These are phyloP conservation scores for Metschnikowia reukaufii DNA, from an alignment of 805 yeast genomes.

Conservation along the genomic window DNA sequence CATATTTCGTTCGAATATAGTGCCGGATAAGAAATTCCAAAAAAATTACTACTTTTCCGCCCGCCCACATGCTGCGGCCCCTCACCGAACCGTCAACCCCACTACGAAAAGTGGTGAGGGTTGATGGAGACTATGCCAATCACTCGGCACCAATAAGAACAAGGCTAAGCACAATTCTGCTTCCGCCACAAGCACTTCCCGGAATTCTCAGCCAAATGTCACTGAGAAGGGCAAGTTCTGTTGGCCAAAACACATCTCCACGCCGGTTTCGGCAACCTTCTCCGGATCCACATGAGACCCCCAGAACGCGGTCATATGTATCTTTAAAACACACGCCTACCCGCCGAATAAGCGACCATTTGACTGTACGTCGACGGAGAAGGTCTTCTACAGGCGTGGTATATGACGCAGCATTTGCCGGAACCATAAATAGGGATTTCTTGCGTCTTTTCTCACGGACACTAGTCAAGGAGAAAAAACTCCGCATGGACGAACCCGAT, in stretches of 20 bases:
- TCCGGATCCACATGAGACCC: conserved; percentile 2
- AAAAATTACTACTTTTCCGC: neutral
- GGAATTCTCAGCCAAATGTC: conserved; percentile 15
- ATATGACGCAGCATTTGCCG: conserved; percentile 33
- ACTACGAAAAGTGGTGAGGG: conserved; percentile 9
- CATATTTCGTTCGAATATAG: too few species aligned
- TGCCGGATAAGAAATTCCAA: too few species aligned
- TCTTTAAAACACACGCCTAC: conserved; percentile 14
- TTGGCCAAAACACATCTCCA: neutral
- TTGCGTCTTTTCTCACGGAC: conserved; percentile 36
- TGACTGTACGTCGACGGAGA: conserved; percentile 17
- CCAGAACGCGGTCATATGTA: conserved; percentile 3
- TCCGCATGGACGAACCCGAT: conserved; percentile 14
- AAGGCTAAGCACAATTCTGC: conserved; percentile 16
- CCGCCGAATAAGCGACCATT: conserved; percentile 17
- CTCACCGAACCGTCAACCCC: conserved; percentile 25
- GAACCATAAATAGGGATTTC: conserved; percentile 40
- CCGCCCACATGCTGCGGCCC: conserved; percentile 14
- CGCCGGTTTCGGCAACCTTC: neutral
- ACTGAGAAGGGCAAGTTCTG: conserved; percentile 10
- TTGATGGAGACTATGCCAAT: conserved; percentile 9
- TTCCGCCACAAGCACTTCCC: conserved; percentile 26
- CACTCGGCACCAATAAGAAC: conserved; percentile 15
- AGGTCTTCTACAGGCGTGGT: conserved; percentile 21
- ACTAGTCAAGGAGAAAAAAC: conserved; percentile 21